These are phyloP conservation scores for Teunomyces atbi DNA, from an alignment of 805 yeast genomes.

Conservation along the genomic window DNA sequence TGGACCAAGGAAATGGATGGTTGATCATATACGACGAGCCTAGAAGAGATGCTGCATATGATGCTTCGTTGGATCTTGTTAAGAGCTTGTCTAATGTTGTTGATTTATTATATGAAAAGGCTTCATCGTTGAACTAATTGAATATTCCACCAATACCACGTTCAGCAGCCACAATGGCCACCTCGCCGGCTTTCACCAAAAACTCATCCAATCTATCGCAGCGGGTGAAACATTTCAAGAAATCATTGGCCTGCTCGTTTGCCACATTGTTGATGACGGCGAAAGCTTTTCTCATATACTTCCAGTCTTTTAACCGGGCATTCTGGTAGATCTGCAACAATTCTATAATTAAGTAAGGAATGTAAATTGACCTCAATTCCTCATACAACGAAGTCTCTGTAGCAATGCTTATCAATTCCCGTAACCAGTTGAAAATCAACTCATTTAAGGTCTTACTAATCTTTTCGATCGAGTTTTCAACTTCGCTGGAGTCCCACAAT, in stretches of 20 bases:
- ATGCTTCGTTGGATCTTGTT: slow-evolving; percentile 80
- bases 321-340: slow-evolving; percentile 51
- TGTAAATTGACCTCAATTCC: slow-evolving; percentile 63
- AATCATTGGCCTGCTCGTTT: slow-evolving; percentile 55
- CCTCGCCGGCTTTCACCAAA: slow-evolving; percentile 50
- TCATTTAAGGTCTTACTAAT: slow-evolving; percentile 26
- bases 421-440: slow-evolving; percentile 38
- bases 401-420: slow-evolving; percentile 21
- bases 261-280: slow-evolving; percentile 64
- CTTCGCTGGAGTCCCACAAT: slow-evolving; percentile 30
- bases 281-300: slow-evolving; percentile 55
- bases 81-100: slow-evolving; percentile 85
- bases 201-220: slow-evolving; percentile 58
- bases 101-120: slow-evolving; percentile 90
- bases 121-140: slow-evolving; percentile 67
- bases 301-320: slow-evolving; percentile 37
- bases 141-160: slow-evolving; percentile 42
- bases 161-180: slow-evolving; percentile 52
- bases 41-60: slow-evolving; percentile 82
- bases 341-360: slow-evolving; percentile 71
- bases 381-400: slow-evolving; percentile 41
- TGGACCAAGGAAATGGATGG: slow-evolving; percentile 99
- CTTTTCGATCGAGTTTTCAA: slow-evolving; percentile 37
- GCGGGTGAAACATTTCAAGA: slow-evolving; percentile 58
- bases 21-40: slow-evolving; percentile 88